phyloP scores from a whole-genome alignment of 2,329 filamentous ascomycete genomes.

The Pseudocercospora crystallina region DNA sequence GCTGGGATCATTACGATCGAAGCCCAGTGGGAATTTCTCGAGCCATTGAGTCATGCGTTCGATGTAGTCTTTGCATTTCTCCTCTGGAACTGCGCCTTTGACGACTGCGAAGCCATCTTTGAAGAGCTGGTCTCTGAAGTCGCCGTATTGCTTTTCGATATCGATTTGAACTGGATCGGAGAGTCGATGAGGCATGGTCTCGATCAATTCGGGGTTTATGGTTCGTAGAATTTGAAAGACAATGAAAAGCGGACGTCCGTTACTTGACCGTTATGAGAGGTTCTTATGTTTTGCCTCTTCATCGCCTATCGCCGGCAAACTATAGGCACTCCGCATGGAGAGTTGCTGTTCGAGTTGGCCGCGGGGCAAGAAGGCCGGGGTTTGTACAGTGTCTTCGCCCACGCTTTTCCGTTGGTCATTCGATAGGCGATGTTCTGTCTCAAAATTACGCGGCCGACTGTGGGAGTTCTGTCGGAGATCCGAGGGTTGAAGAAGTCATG shows the following conservation, averaged over 20 bases:
- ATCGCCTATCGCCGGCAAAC: no score
- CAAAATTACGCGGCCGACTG: no score
- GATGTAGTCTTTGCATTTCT: conserved; percentile 12
- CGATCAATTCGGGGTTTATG: neutral
- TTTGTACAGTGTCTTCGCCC: no score
- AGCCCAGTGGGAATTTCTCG: conserved; percentile 15
- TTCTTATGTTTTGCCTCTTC: no score
- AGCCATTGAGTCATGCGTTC: conserved; percentile 20
- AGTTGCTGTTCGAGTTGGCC: no score
- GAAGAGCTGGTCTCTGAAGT: conserved; percentile 17
- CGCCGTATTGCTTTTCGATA: conserved; percentile 12
- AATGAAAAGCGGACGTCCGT: neutral
- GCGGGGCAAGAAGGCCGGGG: no score
- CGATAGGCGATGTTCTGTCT: no score
- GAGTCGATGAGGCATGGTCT: conserved; percentile 13
- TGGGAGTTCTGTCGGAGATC: no score
- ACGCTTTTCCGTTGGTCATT: no score
- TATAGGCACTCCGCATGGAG: no score
- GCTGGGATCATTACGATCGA: conserved; percentile 15
- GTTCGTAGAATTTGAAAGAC: neutral
- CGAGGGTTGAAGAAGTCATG: no score
- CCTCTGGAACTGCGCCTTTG: conserved; percentile 10
- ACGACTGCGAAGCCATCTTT: conserved; percentile 16
- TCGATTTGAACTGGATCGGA: conserved; percentile 11
- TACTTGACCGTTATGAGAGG: neutral